Base-by-base conservation (phyloP, 768 basidiomycete genomes). In the Leccinum obscurum region DNA sequence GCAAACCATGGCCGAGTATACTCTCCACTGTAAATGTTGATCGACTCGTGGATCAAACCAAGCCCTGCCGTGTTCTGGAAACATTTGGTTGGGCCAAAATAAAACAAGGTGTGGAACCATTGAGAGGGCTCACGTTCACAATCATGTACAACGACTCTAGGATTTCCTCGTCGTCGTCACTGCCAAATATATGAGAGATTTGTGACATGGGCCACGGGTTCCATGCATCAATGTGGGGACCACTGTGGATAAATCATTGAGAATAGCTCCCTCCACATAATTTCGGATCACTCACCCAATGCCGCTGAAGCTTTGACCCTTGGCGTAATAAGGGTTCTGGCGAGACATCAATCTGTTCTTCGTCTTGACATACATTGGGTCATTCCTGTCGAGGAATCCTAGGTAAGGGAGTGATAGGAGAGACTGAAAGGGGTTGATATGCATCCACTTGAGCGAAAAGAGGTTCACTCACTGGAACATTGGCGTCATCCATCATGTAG, bases 191-290 rank as follows among this genome's bases (percentile, higher is more conserved):
- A 15, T 85, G 82, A 26, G 84, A 84, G 48, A 92, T 84, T 56
- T 85, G 87, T 24, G 89, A 88, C 90, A 92, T 92, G 3, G 90
- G 90, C 90, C 90, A 92, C 51, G 89, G 89, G 69, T 89, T 79
- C 83, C 83, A 87, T 10, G 83, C 81, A 67, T 85, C 83, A 53
- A 87, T 83, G 72, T 92, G 90, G 37, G 90, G 90, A 4, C 90
- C 89, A 34, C 89, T 90, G 52, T 32, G 62, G 32, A 39, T 44
- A 32, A 59, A 35, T 44, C 28, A 17, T 41, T 62, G 41, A 58
- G 49, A 49, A 6, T 39, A 26, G 41, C 20, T 2, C 32, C 32
- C 0, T 49, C 15, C 44, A 57, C 26, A 51, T 4, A 53, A 56
- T 20, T 48, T 34, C 8, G 49, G 39, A 8, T n/a, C 41, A 74